A percentile compares a stretch with the other conserved stretches of the same genome.
phyloP scores from a whole-genome alignment of 352 stramenopile genomes.

The Albugo laibachii region DNA sequence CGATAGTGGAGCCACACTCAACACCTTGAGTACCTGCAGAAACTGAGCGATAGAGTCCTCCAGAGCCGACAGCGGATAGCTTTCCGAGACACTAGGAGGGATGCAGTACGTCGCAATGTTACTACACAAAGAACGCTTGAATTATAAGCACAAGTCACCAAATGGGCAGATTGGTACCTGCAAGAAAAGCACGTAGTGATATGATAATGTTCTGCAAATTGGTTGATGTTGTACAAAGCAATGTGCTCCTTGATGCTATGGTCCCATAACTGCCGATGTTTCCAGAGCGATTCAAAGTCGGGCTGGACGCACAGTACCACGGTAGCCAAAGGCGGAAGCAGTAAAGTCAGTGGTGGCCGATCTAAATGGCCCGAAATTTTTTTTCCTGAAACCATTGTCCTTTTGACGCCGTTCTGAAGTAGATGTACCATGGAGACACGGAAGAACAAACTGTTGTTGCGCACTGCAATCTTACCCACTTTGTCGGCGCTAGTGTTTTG shows the following conservation, averaged over 20 bases:
- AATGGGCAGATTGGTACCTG: conserved; percentile 19
- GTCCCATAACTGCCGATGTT: conserved; percentile 68
- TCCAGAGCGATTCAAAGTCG: conserved; percentile 43
- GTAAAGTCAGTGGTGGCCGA: conserved; percentile 31
- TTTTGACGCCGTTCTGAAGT: conserved; percentile 39
- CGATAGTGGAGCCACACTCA: conserved; percentile 1
- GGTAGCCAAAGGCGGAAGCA: conserved; percentile 27
- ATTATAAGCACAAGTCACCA: too few species aligned
- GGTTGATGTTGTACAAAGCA: conserved; percentile 80
- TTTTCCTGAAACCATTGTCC: conserved; percentile 46
- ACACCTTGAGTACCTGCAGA: conserved; percentile 26
- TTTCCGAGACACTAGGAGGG: conserved; percentile 61
- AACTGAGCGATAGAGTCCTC: conserved; percentile 81
- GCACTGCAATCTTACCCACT: conserved; percentile 43
- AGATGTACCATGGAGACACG: conserved; percentile 11
- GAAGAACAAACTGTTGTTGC: conserved; percentile 80
- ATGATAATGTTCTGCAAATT: conserved; percentile 79
- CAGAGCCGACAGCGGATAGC: conserved; percentile 63
- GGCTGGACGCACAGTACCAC: conserved; percentile 51
- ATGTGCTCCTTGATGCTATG: conserved; percentile 78
- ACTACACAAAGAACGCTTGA: conserved; percentile 10
- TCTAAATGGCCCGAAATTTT: conserved; percentile 8
- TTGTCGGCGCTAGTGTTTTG: conserved; percentile 45
- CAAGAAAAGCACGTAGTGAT: conserved; percentile 72
- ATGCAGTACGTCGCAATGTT: conserved; percentile 73